Evolutionary conservation across 495 filamentous ascomycete genomes (phyloP).

Genomic region (Penicillium ochrochloron): DNA sequence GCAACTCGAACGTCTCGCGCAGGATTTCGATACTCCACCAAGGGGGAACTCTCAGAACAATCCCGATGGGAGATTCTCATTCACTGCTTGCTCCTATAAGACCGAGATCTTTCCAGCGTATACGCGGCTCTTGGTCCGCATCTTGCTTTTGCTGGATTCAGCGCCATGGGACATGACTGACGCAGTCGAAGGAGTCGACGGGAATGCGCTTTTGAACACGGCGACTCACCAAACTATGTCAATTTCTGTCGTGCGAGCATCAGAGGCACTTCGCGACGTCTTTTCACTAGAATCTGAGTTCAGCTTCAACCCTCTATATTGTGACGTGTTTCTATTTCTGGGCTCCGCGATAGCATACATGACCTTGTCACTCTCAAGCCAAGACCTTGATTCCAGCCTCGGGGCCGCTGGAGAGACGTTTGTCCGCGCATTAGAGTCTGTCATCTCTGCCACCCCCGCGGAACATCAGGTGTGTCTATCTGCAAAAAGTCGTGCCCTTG

Average conservation of each 20-base stretch:
- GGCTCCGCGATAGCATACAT: slow-evolving; percentile 2
- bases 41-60: not conserved
- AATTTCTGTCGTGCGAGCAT: not conserved
- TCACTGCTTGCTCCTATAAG: slow-evolving; percentile 2
- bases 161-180: not conserved
- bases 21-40: not conserved
- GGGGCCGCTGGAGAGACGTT: not conserved
- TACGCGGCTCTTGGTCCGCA: not conserved
- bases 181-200: slow-evolving; percentile 2
- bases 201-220: not conserved
- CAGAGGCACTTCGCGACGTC: slow-evolving; percentile 1
- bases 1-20: slow-evolving; percentile 2
- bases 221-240: not conserved
- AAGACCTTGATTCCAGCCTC: not conserved
- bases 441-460: not conserved
- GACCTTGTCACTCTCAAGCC: not conserved
- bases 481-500: not conserved
- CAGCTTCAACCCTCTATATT: slow-evolving; percentile 1
- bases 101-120: slow-evolving; percentile 1
- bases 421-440: slow-evolving; percentile 1
- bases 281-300: not conserved
- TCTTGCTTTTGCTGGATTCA: not conserved
- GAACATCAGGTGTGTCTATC: slow-evolving; percentile 1
- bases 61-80: not conserved
- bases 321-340: slow-evolving; percentile 1